phyloP scores from a whole-genome alignment of 352 stramenopile species.

The Aphanomyces cochlioides region DNA sequence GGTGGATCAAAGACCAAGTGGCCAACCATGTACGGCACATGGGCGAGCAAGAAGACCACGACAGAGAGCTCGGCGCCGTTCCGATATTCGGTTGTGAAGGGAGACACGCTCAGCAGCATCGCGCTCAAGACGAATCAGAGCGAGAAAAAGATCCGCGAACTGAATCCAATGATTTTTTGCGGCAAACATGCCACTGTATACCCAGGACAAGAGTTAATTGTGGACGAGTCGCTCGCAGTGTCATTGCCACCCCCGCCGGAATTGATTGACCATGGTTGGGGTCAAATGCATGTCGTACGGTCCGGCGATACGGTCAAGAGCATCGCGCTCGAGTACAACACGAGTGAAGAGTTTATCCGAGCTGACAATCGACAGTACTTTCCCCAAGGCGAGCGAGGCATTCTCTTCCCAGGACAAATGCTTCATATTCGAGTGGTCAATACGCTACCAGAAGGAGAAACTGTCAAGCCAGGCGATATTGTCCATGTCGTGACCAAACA shows the following conservation, averaged over 20 bases:
- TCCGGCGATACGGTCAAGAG: conserved; percentile 58
- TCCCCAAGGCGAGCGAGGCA: conserved; percentile 63
- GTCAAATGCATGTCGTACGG: conserved; percentile 77
- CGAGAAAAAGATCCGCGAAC: conserved; percentile 47
- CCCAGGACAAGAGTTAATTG: conserved; percentile 64
- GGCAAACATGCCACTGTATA: conserved; percentile 53
- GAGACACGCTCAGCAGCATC: conserved; percentile 60
- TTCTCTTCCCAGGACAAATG: conserved; percentile 62
- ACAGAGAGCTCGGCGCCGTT: conserved; percentile 38
- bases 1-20: not conserved
- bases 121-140: conserved; percentile 62
- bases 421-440: conserved; percentile 76
- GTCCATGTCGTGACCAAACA: conserved; percentile 46
- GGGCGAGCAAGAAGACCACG: conserved; percentile 28
- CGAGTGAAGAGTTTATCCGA: conserved; percentile 67
- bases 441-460: conserved; percentile 32
- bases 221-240: conserved; percentile 52
- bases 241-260: conserved; percentile 71
- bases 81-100: conserved; percentile 62
- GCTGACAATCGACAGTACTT: conserved; percentile 81
- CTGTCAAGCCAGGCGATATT: conserved; percentile 50
- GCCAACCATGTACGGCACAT: conserved; percentile 26
- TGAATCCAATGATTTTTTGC: conserved; percentile 63
- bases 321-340: conserved; percentile 78
- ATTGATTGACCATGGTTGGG: conserved; percentile 79